A percentile compares a stretch with the other conserved stretches of the same genome.
These are phyloP conservation scores for Saccharomyces mikatae DNA, from an alignment of 805 yeast species.

Conservation along the genomic window DNA sequence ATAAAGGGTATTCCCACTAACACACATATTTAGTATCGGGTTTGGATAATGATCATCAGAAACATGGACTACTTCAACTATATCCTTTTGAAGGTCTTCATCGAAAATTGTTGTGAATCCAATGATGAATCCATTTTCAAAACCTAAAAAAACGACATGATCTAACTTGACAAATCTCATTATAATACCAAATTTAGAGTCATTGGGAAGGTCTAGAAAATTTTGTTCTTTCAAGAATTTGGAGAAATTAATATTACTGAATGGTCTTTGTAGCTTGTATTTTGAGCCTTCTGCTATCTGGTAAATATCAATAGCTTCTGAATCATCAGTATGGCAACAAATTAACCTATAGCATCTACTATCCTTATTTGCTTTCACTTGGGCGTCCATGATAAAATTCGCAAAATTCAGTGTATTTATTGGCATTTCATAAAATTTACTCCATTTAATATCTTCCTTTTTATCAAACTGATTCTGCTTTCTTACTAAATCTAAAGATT, in stretches of 20 bases:
- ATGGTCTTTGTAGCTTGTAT: conserved; percentile 17
- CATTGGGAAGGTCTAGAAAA: conserved; percentile 4
- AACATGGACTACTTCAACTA: conserved; percentile 16
- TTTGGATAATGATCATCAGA: conserved; percentile 24
- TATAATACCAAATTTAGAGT: conserved; percentile 24
- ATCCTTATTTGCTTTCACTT: background rate
- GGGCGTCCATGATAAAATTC: conserved; percentile 13
- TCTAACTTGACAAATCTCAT: conserved; percentile 19
- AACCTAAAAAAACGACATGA: conserved; percentile 18
- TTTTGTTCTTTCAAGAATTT: conserved; percentile 4
- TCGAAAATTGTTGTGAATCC: conserved; percentile 12
- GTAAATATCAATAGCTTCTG: conserved; percentile 26
- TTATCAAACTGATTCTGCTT: background rate
- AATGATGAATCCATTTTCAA: conserved; percentile 26
- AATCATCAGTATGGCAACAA: conserved; percentile 26
- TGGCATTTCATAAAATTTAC: conserved; percentile 19
- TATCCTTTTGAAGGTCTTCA: background rate
- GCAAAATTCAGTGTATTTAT: conserved; percentile 30
- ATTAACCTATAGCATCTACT: conserved; percentile 11
- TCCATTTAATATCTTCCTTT: background rate
- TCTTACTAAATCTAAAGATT: background rate
- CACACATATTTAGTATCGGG: conserved; percentile 19
- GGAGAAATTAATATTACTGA: conserved; percentile 16
- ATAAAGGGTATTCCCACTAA: conserved; percentile 6
- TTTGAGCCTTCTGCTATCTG: conserved; percentile 1